phyloP scores from a whole-genome alignment of 306 rosid species.

The Gillenia trifoliata region DNA sequence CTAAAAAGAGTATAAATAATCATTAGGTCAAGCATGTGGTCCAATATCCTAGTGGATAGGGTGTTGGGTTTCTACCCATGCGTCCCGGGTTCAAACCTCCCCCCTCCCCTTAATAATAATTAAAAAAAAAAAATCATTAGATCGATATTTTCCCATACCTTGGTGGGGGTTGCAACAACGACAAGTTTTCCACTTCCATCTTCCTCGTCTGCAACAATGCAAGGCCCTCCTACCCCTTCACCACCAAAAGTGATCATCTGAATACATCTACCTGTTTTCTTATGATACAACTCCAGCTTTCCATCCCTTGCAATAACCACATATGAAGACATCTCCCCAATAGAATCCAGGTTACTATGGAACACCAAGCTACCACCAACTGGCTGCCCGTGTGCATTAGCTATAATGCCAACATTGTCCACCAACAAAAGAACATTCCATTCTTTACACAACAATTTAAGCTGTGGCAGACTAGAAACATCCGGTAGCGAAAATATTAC shows the following conservation, averaged over 20 bases:
- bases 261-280: constrained; percentile 64
- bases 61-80: too few relatives aligned
- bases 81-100: too few relatives aligned
- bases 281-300: constrained; percentile 80
- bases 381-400: constrained; percentile 70
- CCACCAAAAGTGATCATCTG: constrained; percentile 73
- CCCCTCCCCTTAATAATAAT: too few relatives aligned
- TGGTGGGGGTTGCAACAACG: constrained; percentile 70
- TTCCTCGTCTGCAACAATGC: constrained; percentile 72
- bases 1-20: background rate
- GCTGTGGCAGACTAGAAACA: constrained; percentile 57
- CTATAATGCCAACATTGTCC: constrained; percentile 87
- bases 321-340: constrained; percentile 80
- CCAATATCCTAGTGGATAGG: too few relatives aligned
- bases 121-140: background rate
- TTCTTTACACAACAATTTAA: constrained; percentile 68
- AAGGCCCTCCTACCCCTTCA: constrained; percentile 60
- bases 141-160: constrained; percentile 45
- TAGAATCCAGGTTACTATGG: constrained; percentile 51
- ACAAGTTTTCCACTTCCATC: constrained; percentile 54
- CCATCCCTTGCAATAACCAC: constrained; percentile 77
- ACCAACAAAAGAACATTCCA: constrained; percentile 88
- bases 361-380: constrained; percentile 89
- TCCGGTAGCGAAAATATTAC: constrained; percentile 83
- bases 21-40: background rate